Conservation (phyloP, 345 rosid genomes). For the Camelina hispida region DNA sequence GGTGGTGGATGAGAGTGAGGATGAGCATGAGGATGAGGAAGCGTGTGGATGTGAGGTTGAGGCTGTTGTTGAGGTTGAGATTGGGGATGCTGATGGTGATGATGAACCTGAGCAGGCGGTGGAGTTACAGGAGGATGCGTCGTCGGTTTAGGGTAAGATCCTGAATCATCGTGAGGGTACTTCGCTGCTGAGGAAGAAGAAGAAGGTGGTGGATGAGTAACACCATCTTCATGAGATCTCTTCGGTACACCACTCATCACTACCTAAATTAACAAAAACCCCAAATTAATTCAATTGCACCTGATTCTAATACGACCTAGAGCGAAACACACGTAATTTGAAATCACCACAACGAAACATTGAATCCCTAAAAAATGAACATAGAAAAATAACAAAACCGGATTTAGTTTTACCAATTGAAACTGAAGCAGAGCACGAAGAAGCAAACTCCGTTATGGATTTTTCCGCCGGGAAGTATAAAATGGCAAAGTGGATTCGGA, state of each 20-base stretch:
- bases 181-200: conserved; percentile 71
- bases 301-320: conserved; percentile 17
- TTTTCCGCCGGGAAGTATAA: neutral
- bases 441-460: conserved; percentile 8
- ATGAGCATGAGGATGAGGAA: conserved; percentile 58
- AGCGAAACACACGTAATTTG: neutral
- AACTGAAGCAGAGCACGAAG: conserved; percentile 24
- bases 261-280: conserved; percentile 7
- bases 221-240: conserved; percentile 84
- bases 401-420: conserved; percentile 12
- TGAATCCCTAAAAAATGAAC: conserved; percentile 28
- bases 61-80: conserved; percentile 58
- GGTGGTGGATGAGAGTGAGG: conserved; percentile 37
- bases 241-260: conserved; percentile 82
- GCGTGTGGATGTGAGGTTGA: conserved; percentile 40
- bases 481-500: conserved; percentile 27
- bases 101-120: conserved; percentile 52
- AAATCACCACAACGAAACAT: conserved; percentile 22
- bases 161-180: conserved; percentile 72
- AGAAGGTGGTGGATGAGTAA: conserved; percentile 55
- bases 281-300: neutral
- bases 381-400: neutral
- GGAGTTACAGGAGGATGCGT: conserved; percentile 41
- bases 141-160: conserved; percentile 64
- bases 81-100: conserved; percentile 43